Evolutionary conservation across 306 rosid genomes (phyloP), one percentile per base, ranked within the genome.

Genomic region (Macrotyloma uniflorum): DNA sequence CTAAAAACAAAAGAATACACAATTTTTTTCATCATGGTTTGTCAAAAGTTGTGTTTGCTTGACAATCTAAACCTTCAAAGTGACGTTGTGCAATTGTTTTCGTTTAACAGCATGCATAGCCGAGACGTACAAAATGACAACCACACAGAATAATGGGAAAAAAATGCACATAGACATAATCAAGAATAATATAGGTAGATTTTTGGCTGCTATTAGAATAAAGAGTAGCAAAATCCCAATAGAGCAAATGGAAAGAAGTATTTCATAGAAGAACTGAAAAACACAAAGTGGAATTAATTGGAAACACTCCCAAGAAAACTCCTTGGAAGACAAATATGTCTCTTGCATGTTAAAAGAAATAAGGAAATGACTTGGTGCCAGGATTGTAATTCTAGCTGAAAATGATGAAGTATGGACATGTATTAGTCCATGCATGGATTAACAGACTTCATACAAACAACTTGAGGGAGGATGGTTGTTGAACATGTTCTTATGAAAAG

Each of bases 401-500:
- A 45, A 59, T 18, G 43, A 11, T 5, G 8, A 0, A 11, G 15
- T 23, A 10, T 49, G 24, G 40, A 28, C 51, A 35, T 66, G 67
- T 36, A 14, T 43, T 19, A 47, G 40, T 43, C 28, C 23, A 79
- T 59, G 75, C 58, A 53, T 13, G 24, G 40, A 46, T 59, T 38
- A 81, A 75, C 28, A n/a, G 42, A 42, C 64, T 8, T 35, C 53
- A 64, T 4, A 8, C 3, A 77, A 40, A 28, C 9, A 45, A 83
- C 49, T 38, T 18, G 59, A 36, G 47, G 67, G 59, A 36, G 47
- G 67, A 15, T 38, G 79, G 42, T 80, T 80, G 35, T 38, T 12
- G 55, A 50, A 70, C 67, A 72, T 40, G 42, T 43, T 28, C 14
- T 32, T 30, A 9, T 63, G 26, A 77, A 68, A 46, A 24, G 58